phyloP scores from a whole-genome alignment of 768 basidiomycete genomes.

The Russula emetica region DNA sequence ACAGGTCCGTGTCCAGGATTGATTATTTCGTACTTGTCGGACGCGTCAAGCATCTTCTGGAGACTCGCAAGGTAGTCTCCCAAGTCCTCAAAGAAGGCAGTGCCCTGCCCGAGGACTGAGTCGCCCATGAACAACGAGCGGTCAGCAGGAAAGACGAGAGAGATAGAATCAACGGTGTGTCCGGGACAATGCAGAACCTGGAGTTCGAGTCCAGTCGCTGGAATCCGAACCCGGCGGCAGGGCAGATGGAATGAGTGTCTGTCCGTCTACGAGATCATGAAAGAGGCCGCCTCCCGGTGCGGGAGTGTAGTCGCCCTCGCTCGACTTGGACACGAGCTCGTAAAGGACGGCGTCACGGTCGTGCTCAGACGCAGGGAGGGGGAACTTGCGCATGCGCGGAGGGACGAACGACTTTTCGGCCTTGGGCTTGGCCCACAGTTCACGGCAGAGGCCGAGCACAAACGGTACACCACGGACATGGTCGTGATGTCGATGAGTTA shows the following conservation, averaged over 20 bases:
- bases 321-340: conserved; percentile 41
- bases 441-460: conserved; percentile 61
- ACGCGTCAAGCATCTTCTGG: conserved; percentile 43
- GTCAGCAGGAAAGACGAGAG: conserved; percentile 62
- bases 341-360: conserved; percentile 42
- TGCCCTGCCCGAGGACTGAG: conserved; percentile 85
- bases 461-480: conserved; percentile 73
- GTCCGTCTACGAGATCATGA: conserved; percentile 57
- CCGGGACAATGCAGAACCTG: conserved; percentile 85
- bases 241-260: conserved; percentile 42
- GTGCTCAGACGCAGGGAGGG: conserved; percentile 34
- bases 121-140: conserved; percentile 85
- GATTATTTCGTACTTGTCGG: conserved; percentile 43
- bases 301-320: conserved; percentile 45
- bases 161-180: conserved; percentile 84
- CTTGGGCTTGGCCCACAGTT: conserved; percentile 53
- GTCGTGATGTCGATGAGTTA: conserved; percentile 89
- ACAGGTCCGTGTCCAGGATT: conserved; percentile 91
- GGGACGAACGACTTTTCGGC: conserved; percentile 46
- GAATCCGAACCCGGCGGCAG: conserved; percentile 12
- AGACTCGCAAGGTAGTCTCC: conserved; percentile 63
- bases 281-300: conserved; percentile 41
- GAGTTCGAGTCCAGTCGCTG: conserved; percentile 39
- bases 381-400: conserved; percentile 75
- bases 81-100: conserved; percentile 84